These are phyloP conservation scores for Ophiostoma montium DNA, from an alignment of 2,329 filamentous ascomycete genomes.

Conservation along the genomic window DNA sequence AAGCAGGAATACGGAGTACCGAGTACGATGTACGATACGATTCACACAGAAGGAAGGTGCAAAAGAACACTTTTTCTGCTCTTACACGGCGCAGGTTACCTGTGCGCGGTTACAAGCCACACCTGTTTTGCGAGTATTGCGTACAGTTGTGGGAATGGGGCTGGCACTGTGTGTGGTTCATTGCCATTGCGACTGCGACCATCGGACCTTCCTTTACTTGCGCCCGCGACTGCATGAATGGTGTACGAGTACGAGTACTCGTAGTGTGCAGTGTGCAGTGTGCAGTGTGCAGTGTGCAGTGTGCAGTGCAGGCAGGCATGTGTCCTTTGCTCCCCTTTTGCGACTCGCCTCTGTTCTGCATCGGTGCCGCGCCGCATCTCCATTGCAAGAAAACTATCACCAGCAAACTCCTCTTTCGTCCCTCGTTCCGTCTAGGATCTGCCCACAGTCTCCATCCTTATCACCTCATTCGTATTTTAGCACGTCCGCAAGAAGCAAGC, in stretches of 20 bases:
- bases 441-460: neutral
- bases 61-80: too few species aligned
- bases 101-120: neutral
- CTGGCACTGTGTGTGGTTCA: too few species aligned
- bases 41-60: too few species aligned
- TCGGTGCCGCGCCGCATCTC: neutral
- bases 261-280: too few species aligned
- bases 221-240: too few species aligned
- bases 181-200: too few species aligned
- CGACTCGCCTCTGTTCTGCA: slow-evolving; percentile 3
- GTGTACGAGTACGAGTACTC: too few species aligned
- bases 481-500: neutral
- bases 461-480: neutral
- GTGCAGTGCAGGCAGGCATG: neutral
- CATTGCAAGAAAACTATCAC: neutral
- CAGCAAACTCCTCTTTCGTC: neutral
- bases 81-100: neutral
- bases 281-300: neutral
- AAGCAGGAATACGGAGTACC: too few species aligned
- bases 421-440: neutral
- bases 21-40: too few species aligned
- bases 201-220: too few species aligned
- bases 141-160: too few species aligned
- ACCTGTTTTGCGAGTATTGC: too few species aligned
- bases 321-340: neutral